phyloP scores from a whole-genome alignment of 2,329 filamentous ascomycete species.

The Venturia effusa region DNA sequence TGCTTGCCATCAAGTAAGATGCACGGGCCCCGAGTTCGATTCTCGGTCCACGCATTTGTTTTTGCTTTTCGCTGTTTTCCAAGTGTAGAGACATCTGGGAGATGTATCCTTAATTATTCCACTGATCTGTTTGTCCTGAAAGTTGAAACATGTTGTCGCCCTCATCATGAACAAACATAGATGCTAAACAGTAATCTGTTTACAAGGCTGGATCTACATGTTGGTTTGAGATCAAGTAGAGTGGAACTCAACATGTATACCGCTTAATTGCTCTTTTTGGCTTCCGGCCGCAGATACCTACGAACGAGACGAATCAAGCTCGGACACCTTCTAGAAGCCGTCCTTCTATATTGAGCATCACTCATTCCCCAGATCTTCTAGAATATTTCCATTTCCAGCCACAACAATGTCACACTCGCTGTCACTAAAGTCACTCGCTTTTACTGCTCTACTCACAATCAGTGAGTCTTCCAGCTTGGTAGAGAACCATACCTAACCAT shows the following conservation, averaged over 20 bases:
- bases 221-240: neutral
- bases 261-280: neutral
- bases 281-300: neutral
- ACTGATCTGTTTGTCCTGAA: too few species aligned
- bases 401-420: neutral
- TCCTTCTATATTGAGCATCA: too few species aligned
- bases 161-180: too few species aligned
- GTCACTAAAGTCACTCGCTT: neutral
- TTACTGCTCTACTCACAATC: neutral
- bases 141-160: too few species aligned
- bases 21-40: conserved; percentile 2
- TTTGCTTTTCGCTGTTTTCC: neutral
- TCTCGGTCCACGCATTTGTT: neutral
- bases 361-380: neutral
- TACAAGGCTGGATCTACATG: too few species aligned
- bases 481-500: too few species aligned
- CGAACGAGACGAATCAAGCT: neutral
- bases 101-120: too few species aligned
- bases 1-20: neutral
- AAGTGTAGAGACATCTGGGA: neutral
- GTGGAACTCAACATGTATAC: neutral
- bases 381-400: neutral
- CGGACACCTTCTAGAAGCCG: neutral
- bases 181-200: too few species aligned
- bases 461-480: neutral